phyloP scores from a whole-genome alignment of 106 monocot species.

The Dioscorea zingiberensis region DNA sequence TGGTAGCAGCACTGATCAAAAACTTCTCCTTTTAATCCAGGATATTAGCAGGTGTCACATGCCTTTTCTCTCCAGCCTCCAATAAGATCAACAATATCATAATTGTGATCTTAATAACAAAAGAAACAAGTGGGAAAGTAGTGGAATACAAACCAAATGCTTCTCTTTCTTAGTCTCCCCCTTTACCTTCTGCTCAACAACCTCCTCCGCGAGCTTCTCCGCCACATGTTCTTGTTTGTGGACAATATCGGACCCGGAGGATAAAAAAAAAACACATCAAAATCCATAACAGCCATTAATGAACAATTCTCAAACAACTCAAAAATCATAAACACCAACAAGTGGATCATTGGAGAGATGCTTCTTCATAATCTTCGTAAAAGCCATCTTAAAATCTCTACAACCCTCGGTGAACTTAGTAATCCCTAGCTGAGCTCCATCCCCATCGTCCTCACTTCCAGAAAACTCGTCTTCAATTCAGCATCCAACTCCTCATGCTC shows the following conservation, averaged over 20 bases:
- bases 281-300: not conserved
- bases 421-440: conserved; percentile 10
- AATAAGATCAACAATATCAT: not conserved
- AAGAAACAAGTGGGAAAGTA: not conserved
- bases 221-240: conserved; percentile 74
- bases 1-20: conserved; percentile 72
- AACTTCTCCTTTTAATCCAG: conserved; percentile 78
- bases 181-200: conserved; percentile 50
- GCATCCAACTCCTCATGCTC: not conserved
- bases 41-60: conserved; percentile 50
- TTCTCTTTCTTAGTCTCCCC: conserved; percentile 67
- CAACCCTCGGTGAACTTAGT: conserved; percentile 44
- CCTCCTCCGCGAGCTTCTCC: conserved; percentile 79
- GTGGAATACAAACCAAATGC: conserved; percentile 36
- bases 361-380: conserved; percentile 67
- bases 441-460: conserved; percentile 1
- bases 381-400: conserved; percentile 46
- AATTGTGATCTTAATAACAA: not conserved
- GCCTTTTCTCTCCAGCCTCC: conserved; percentile 75
- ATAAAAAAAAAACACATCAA: not conserved
- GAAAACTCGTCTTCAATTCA: not conserved
- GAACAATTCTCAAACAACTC: not conserved
- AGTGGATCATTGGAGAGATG: conserved; percentile 32
- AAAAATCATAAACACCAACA: conserved; percentile 17
- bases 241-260: conserved; percentile 75